A percentile compares a stretch with the other conserved stretches of the same genome.
Conservation (phyloP, 2,329 filamentous ascomycete genomes). For the Trichoderma semiorbis region DNA sequence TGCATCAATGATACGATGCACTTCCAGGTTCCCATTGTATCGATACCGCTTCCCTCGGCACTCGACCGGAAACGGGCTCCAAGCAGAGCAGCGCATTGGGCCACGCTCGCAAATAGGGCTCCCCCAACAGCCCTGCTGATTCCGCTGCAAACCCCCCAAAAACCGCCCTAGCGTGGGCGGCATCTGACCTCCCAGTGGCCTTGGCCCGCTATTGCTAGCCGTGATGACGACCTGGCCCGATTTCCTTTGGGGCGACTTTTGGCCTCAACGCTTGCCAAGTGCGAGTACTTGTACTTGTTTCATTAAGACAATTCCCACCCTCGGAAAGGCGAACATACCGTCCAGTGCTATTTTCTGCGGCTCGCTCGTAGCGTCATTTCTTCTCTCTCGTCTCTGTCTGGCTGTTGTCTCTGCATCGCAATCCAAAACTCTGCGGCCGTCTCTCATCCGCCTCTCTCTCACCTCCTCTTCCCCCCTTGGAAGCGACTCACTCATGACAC, state of each 20-base stretch:
- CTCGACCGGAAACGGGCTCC: constrained; percentile 10
- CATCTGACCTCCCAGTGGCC: constrained; percentile 17
- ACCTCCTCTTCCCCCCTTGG: neutral
- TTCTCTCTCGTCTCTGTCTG: neutral
- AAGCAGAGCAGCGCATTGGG: constrained; percentile 9
- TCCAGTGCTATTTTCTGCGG: neutral
- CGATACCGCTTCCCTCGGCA: constrained; percentile 2
- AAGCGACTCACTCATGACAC: constrained; percentile 18
- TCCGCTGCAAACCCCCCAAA: constrained; percentile 13
- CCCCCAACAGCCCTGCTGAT: constrained; percentile 9
- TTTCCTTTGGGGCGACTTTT: constrained; percentile 3
- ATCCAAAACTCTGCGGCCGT: constrained; percentile 3
- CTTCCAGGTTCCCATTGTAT: neutral
- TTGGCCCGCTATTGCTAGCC: constrained; percentile 13
- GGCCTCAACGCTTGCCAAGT: constrained; percentile 15
- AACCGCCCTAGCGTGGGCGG: constrained; percentile 6
- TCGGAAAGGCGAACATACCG: neutral
- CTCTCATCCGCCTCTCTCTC: neutral
- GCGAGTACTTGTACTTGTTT: neutral
- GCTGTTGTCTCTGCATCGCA: constrained; percentile 10
- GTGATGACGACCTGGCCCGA: constrained; percentile 15
- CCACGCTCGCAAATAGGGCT: neutral
- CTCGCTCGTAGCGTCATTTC: constrained; percentile 17
- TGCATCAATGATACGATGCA: neutral
- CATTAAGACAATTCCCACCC: constrained; percentile 10